Evolutionary conservation across 805 yeast species (phyloP), one percentile per base, ranked within the genome.

Genomic region (Clavispora fructus): DNA sequence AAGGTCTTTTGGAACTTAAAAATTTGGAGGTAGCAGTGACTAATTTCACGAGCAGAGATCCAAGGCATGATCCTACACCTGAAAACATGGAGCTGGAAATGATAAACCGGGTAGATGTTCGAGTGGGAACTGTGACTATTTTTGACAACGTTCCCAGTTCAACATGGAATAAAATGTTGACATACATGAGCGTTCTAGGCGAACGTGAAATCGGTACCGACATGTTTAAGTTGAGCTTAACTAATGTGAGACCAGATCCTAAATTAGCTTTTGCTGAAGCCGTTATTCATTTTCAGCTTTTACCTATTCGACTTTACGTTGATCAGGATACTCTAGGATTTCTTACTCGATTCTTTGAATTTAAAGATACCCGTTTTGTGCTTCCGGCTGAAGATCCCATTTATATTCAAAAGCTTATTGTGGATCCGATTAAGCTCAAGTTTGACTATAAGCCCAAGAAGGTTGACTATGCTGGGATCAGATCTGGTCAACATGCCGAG

Each of bases 251-350:
- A 46, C 95, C 96, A 0, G 77, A 81, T 11, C 67, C 79, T 0
- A 60, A 67, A 9, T 57, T 89, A 30, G 82, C 83, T n/a, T 84
- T 87, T 1, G 72, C 86, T 1, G 98, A 91, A 57, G 60, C 83
- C 17, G 66, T 78, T 1, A 49, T 88, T 40, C 66, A 72, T 25
- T 69, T 82, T 1, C 59, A 72, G 5, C 65, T 88, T 0, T 67
- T 86, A 16, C 99, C 99, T 0, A 58, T 94, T 39, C 71, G 96
- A 43, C 63, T 94, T 13, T 89, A 88, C 60, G 81, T 94, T 39
- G 98, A 94, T 63, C 99, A 94, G 62, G 98, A 92, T 58, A 87
- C 97, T 0, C 69, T 90, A 16, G 97, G 90, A 46, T 91, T 92
- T 53, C 55, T 90, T 29, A 78, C 81, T 0, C 70, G 97, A 32